These are phyloP conservation scores for Pythium dissotocum DNA, from an alignment of 352 stramenopile genomes.

Conservation along the genomic window DNA sequence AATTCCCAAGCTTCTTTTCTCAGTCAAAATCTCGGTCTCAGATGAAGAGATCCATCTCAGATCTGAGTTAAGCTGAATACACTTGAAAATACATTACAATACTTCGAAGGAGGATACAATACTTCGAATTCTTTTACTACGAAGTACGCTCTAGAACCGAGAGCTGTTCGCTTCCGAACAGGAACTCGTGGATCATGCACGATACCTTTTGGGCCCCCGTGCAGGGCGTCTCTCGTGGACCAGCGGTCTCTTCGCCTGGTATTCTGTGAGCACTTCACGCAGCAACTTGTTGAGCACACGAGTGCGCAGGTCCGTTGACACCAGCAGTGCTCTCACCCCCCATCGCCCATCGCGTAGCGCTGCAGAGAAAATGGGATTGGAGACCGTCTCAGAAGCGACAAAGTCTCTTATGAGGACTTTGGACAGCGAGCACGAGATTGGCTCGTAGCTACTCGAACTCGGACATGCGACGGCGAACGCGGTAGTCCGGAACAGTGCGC, in stretches of 20 bases:
- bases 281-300: conserved; percentile 8
- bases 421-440: not conserved
- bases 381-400: conserved; percentile 14
- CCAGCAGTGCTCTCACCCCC: not conserved
- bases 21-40: not conserved
- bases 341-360: conserved; percentile 9
- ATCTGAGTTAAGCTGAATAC: not conserved
- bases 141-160: not conserved
- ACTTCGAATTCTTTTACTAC: too few relatives aligned
- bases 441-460: conserved; percentile 11
- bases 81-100: too few relatives aligned
- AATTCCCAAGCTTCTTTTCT: not conserved
- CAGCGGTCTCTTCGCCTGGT: conserved; percentile 1
- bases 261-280: not conserved
- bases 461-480: conserved; percentile 4
- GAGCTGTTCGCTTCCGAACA: conserved; percentile 8
- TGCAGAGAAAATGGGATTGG: conserved; percentile 7
- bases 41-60: conserved; percentile 7
- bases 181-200: conserved; percentile 7
- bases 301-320: not conserved
- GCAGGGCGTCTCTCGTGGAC: conserved; percentile 2
- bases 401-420: not conserved
- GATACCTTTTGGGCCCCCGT: conserved; percentile 9
- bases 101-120: too few relatives aligned
- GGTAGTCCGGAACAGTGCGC: conserved; percentile 2